These are phyloP conservation scores for Emmonsia crescens DNA, from an alignment of 2,329 filamentous ascomycete genomes.

Conservation along the genomic window DNA sequence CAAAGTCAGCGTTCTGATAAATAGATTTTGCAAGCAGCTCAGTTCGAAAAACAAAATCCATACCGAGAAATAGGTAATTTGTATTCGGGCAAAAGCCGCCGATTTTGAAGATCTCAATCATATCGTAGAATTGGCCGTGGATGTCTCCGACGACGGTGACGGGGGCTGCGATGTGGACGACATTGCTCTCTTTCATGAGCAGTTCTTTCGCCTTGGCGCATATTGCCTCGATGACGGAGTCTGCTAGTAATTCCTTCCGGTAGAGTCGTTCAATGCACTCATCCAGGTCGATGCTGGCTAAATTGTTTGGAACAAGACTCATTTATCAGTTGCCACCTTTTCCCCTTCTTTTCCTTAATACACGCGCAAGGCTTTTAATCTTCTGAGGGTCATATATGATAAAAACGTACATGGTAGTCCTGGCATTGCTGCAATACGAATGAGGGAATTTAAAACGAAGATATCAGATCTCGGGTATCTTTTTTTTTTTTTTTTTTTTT, in stretches of 20 bases:
- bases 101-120: slow-evolving; percentile 98
- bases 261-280: slow-evolving; percentile 96
- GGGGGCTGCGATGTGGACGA: slow-evolving; percentile 89
- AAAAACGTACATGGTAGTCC: slow-evolving; percentile 33
- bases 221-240: slow-evolving; percentile 97
- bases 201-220: slow-evolving; percentile 98
- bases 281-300: slow-evolving; percentile 93
- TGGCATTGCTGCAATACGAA: slow-evolving; percentile 27
- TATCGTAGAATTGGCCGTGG: slow-evolving; percentile 96
- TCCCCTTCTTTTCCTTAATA: background rate
- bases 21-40: background rate
- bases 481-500: background rate
- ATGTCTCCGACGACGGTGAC: slow-evolving; percentile 98
- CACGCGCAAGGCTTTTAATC: background rate
- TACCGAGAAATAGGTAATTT: slow-evolving; percentile 95
- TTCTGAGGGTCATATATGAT: background rate
- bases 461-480: background rate
- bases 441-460: no score
- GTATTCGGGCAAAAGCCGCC: slow-evolving; percentile 95
- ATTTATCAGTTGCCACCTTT: background rate
- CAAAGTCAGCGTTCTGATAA: background rate
- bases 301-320: background rate
- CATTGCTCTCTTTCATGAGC: slow-evolving; percentile 99
- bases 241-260: slow-evolving; percentile 90
- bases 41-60: slow-evolving; percentile 8